Evolutionary conservation across 2,329 filamentous ascomycete species (phyloP), one percentile per base, ranked within the genome.

Genomic region (Aureobasidium sp.): DNA sequence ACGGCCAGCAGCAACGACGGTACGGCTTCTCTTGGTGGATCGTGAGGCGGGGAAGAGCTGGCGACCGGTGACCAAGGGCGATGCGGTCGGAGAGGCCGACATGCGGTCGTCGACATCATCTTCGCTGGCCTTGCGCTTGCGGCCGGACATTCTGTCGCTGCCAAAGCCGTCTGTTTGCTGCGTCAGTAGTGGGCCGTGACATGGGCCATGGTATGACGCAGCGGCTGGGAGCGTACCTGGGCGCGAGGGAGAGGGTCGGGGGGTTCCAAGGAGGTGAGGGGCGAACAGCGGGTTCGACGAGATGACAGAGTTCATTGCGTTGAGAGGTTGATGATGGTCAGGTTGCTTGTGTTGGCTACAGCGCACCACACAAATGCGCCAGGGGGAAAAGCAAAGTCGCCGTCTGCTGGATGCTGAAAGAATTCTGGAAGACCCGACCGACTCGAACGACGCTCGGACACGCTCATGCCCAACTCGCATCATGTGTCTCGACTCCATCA

Each of bases 71-170:
- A 86, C 79, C 57, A 87, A 85, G 42, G 91, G 90, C 34, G 91
- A 95, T 70, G 80, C 84, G 56, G 81, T 80, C 6, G 91, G 90
- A 32, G 91, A 96, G 63, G 91, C 84, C 56, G 86, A 89, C 88
- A 97, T 96, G 65, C 90, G 88, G 66, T 90, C 86, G 66, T 85
- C 84, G 58, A 79, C 68, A 61, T 81, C 80, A 59, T 62, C 66
- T 58, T 71, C 70, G 62, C 72, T 62, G 64, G 88, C 90, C 77
- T 97, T 97, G 71, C 93, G 85, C 78, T 97, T 97, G 60, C 81
- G 76, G 63, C 70, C 65, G 38, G 71, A 68, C 74, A 76, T 75
- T 62, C 60, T 65, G 51, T 59, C 72, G 63, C 62, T 67, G 63
- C 66, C 50, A 64, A 64, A 59, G 68, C 66, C 58, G 66, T 70